Conservation (phyloP, 2,329 filamentous ascomycete genomes). For the Pseudogymnoascus sp. region DNA sequence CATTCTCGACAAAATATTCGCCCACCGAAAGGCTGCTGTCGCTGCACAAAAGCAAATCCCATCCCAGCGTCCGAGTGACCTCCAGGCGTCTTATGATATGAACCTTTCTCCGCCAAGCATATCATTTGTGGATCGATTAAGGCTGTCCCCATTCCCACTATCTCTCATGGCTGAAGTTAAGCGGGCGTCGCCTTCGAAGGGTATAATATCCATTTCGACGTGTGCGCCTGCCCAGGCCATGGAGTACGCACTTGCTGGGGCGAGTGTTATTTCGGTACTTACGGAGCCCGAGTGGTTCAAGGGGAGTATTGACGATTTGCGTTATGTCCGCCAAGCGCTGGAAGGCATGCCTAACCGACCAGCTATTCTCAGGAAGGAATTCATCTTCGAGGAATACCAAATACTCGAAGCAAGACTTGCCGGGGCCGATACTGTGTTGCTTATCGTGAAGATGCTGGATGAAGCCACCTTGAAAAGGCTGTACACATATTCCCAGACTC, state of each 20-base stretch:
- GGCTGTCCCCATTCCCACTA: constrained; percentile 78
- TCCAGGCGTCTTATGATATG: constrained; percentile 80
- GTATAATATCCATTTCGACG: constrained; percentile 79
- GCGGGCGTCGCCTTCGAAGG: constrained; percentile 91
- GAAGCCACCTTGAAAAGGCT: constrained; percentile 63
- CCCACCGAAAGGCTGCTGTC: constrained; percentile 67
- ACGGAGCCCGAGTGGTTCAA: constrained; percentile 99
- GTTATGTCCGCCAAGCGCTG: constrained; percentile 79
- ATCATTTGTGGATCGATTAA: constrained; percentile 69
- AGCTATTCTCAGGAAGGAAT: constrained; percentile 89
- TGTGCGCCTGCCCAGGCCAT: constrained; percentile 85
- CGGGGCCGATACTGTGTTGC: constrained; percentile 85
- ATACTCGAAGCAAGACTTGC: constrained; percentile 90
- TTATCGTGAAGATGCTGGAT: constrained; percentile 98
- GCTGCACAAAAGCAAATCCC: constrained; percentile 75
- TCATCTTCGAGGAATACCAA: constrained; percentile 97
- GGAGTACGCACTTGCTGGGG: constrained; percentile 86
- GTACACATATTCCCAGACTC: constrained; percentile 79
- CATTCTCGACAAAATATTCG: constrained; percentile 87
- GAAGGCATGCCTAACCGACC: constrained; percentile 87
- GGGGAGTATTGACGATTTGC: constrained; percentile 88
- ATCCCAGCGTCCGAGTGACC: constrained; percentile 72
- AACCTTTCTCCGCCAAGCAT: constrained; percentile 79
- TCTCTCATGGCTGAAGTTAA: constrained; percentile 97
- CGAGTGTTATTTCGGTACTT: constrained; percentile 95